Evolutionary conservation across 2,329 filamentous ascomycete genomes (phyloP), one percentile per base, ranked within the genome.

Genomic region (Fusarium subglutinans): DNA sequence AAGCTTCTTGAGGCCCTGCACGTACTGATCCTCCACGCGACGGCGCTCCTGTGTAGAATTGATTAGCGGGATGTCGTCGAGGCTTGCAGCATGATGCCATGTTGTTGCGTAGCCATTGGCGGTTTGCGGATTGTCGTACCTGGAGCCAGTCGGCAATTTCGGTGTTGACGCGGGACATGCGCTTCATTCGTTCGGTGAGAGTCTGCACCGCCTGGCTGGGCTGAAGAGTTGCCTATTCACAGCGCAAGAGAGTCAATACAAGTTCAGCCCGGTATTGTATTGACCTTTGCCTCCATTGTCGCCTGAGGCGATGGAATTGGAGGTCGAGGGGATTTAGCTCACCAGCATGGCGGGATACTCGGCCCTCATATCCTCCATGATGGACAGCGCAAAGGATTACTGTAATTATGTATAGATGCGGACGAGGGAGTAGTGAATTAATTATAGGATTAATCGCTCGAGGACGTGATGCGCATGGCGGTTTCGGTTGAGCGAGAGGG

Each of bases 91-190:
- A 30, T 26, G 35, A 51, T 48, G 26, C 37, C 24, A 50, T 40
- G 57, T 48, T 24, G 50, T 44, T 64, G 37, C 40, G 28, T 48
- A 62, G 62, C 43, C 53, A 63, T 70, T 75, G 74, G 35, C 38
- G 45, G 41, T 51, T 44, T 47, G 60, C 45, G 47, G 47, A 38
- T 50, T 54, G 56, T 70, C 84, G 83, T 90, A 98, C 95, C 92
- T 96, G 93, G 72, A 99, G 89, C 94, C 96, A 99, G 85, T 98
- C 96, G 82, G 96, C 96, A 79, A 99, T 94, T 81, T 98, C 94
- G 77, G 87, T 84, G 83, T 99, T 98, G 84, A 97, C 86, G 82
- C 92, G 94, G 79, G 89, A 90, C 81, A 98, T 96, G 83, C 94
- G 90, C 83, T 93, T 93, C 77, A 98, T 90, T 79, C 96, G 94